Conservation (phyloP, 1,139 yeast species). For the Scheffersomyces illinoinensis region DNA sequence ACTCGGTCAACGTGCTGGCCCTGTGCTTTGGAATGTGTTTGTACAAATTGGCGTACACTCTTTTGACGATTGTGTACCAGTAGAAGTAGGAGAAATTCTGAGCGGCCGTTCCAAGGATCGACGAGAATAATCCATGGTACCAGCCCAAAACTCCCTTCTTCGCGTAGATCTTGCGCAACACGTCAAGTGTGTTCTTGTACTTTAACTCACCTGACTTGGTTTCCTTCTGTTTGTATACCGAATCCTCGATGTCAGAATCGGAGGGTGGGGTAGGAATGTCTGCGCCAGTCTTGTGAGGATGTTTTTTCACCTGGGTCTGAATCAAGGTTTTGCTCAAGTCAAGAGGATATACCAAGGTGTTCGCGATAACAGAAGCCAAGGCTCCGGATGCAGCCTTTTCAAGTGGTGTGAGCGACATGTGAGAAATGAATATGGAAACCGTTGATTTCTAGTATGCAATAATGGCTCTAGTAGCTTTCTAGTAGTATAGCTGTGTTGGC, state of each 20-base stretch:
- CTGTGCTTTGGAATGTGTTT: conserved; percentile 38
- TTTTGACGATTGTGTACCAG: conserved; percentile 79
- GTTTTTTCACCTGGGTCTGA: conserved; percentile 59
- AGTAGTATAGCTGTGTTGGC: not conserved
- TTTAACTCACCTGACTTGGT: conserved; percentile 28
- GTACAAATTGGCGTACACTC: conserved; percentile 51
- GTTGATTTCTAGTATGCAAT: too few species aligned
- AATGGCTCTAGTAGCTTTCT: too few species aligned
- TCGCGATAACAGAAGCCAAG: conserved; percentile 79
- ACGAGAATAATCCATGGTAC: conserved; percentile 73
- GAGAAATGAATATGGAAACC: not conserved
- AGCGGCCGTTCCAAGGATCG: conserved; percentile 72
- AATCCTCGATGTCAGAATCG: conserved; percentile 4
- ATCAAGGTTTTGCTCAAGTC: conserved; percentile 73
- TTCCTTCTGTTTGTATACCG: conserved; percentile 20
- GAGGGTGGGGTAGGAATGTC: conserved; percentile 9
- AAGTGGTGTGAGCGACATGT: conserved; percentile 51
- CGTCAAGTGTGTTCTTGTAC: conserved; percentile 66
- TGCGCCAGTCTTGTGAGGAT: conserved; percentile 6
- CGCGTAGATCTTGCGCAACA: conserved; percentile 55
- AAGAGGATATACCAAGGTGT: conserved; percentile 74
- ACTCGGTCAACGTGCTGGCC: conserved; percentile 66
- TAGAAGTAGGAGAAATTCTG: conserved; percentile 84
- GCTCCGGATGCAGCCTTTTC: conserved; percentile 88
- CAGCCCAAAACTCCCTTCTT: conserved; percentile 69